Evolutionary conservation across 1,284 basidiomycete species (phyloP).

Genomic region (Xanthoconium separans): DNA sequence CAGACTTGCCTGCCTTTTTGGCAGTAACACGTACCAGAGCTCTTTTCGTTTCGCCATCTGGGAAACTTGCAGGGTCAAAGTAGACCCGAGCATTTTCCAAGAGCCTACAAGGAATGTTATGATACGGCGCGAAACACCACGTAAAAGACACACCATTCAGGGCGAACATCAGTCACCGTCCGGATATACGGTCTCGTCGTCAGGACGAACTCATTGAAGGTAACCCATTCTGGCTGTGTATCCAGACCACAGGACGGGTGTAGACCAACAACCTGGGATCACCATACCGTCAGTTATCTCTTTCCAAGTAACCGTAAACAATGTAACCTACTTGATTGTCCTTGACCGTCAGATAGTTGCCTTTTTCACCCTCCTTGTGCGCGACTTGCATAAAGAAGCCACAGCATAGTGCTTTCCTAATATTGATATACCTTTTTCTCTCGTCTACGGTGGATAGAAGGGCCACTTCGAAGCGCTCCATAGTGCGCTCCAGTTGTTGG

Average conservation of each 20-base stretch:
- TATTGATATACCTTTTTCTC: constrained; percentile 76
- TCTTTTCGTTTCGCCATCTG: constrained; percentile 74
- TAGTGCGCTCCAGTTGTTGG: constrained; percentile 83
- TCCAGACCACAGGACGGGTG: constrained; percentile 95
- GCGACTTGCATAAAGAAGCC: constrained; percentile 99
- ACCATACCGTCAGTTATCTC: constrained; percentile 3
- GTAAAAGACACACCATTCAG: constrained; percentile 72
- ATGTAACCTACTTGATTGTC: constrained; percentile 72
- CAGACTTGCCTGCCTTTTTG: constrained; percentile 40
- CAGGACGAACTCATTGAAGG: constrained; percentile 98
- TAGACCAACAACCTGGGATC: constrained; percentile 74
- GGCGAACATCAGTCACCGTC: constrained; percentile 85
- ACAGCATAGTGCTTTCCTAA: constrained; percentile 84
- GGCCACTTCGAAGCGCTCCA: constrained; percentile 91
- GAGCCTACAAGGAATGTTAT: constrained; percentile 51
- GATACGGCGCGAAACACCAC: not conserved
- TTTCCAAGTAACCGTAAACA: not conserved
- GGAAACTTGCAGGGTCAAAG: constrained; percentile 71
- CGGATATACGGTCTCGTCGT: constrained; percentile 90
- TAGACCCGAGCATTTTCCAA: constrained; percentile 81
- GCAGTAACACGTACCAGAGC: constrained; percentile 51
- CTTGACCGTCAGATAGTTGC: constrained; percentile 85
- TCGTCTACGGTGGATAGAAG: constrained; percentile 80
- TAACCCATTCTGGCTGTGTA: constrained; percentile 93
- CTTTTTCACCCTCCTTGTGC: constrained; percentile 93